phyloP scores from a whole-genome alignment of 768 basidiomycete species.

The Termitomyces sp. region DNA sequence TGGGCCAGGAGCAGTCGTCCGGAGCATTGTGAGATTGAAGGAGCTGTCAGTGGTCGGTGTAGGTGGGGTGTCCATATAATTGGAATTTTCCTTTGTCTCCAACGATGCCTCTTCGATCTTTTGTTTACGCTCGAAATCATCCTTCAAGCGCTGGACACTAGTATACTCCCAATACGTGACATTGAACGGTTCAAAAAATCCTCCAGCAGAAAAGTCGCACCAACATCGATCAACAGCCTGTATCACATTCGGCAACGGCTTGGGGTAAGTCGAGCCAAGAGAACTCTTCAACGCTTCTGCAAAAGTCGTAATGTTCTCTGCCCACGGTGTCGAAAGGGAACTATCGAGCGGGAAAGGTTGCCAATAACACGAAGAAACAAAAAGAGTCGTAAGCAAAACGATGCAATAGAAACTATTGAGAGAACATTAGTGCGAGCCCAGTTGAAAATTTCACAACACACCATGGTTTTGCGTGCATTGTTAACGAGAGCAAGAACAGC shows the following conservation, averaged over 20 bases:
- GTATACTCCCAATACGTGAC: constrained; percentile 67
- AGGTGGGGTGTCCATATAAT: constrained; percentile 6
- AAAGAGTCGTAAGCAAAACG: constrained; percentile 73
- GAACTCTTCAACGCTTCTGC: constrained; percentile 55
- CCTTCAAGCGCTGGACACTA: constrained; percentile 47
- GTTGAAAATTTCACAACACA: constrained; percentile 27
- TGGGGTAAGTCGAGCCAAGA: constrained; percentile 31
- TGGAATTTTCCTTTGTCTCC: constrained; percentile 6
- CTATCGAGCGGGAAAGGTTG: constrained; percentile 68
- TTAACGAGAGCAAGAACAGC: constrained; percentile 70
- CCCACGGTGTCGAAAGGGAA: constrained; percentile 59
- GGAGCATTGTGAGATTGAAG: constrained; percentile 11
- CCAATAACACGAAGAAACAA: constrained; percentile 88
- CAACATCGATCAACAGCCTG: constrained; percentile 76
- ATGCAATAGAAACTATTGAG: constrained; percentile 77
- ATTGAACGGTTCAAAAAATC: constrained; percentile 75
- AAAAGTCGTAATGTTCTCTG: constrained; percentile 68
- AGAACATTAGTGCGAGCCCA: constrained; percentile 3
- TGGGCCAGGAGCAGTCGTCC: constrained; percentile 11
- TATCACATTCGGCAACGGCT: constrained; percentile 49
- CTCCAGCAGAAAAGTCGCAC: constrained; percentile 67
- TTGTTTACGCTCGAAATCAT: constrained; percentile 32
- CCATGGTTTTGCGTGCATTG: constrained; percentile 83
- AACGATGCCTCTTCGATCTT: constrained; percentile 16
- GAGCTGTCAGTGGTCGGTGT: neutral